Conservation (phyloP, 2,329 filamentous ascomycete genomes). For the Diaporthe aspalathi region DNA sequence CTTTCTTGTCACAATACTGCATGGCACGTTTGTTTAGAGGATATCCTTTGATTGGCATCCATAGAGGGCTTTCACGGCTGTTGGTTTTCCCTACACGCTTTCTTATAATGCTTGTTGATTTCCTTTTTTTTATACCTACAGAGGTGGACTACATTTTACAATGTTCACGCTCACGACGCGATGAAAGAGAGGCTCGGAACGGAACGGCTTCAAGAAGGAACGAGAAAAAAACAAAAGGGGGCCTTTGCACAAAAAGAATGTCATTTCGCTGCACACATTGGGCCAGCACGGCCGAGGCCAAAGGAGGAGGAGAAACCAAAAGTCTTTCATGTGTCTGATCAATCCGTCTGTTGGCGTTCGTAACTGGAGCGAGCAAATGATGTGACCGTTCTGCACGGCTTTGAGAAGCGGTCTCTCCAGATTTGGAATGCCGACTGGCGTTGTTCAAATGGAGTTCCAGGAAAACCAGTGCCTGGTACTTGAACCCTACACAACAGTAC, state of each 20-base stretch:
- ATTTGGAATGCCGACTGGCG: background rate
- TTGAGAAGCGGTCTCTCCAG: background rate
- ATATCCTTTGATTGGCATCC: conserved; percentile 39
- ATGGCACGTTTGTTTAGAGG: conserved; percentile 40
- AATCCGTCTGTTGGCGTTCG: background rate
- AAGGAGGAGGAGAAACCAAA: conserved; percentile 39
- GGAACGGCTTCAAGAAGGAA: conserved; percentile 36
- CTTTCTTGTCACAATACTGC: conserved; percentile 31
- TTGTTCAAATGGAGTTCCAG: background rate
- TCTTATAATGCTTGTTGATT: conserved; percentile 30
- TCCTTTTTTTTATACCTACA: conserved; percentile 33
- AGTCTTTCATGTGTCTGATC: conserved; percentile 15
- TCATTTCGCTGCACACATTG: conserved; percentile 3
- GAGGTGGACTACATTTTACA: conserved; percentile 36
- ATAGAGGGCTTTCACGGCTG: conserved; percentile 37
- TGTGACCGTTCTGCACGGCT: background rate
- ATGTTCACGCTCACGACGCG: conserved; percentile 35
- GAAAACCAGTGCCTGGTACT: background rate
- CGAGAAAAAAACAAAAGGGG: conserved; percentile 33
- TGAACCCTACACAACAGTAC: conserved; percentile 30
- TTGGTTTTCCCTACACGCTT: conserved; percentile 31
- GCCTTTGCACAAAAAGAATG: conserved; percentile 37
- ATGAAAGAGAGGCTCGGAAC: conserved; percentile 36
- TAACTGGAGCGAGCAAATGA: background rate
- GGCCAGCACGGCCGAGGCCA: conserved; percentile 28